Base-by-base conservation (phyloP, 495 filamentous ascomycete species). In the Hypoxylon lienhwacheense region DNA sequence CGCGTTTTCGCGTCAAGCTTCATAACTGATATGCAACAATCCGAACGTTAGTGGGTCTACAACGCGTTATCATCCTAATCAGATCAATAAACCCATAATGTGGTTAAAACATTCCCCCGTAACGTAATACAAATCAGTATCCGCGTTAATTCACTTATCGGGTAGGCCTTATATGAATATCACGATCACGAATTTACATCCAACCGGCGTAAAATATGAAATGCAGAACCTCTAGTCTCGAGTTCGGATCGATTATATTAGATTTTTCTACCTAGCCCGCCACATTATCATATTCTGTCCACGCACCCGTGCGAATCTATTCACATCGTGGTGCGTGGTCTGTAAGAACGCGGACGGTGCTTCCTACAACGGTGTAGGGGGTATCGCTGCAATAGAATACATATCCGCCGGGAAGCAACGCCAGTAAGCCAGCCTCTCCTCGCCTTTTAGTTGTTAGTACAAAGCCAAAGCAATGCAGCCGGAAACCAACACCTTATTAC, bases 1-100 rank as follows among this genome's bases (percentile, higher is more conserved):
- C 57, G 57, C 50, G 51, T 55, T 60, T 60, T 61, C 57, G 57
- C 51, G 57, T 61, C 46, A n/a, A 53, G 48, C 36, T 48, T 17
- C 43, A 16, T 33, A 32, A 25, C 7, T 11, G 4, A 16, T 37
- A 56, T 57, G 48, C 44, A 54, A 6, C 26, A 44, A 60, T 33
- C 31, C 56, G 50, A 49, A n/a, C n/a, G 24, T 39, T 17, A 41
- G 8, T 53, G 48, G 49, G 37, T 14, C 33, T 15, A 5, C 8
- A 5, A 0, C 5, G 36, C 31, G 45, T 44, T 26, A 49, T 37
- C 16, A 15, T 14, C 1, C 31, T 24, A 7, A 43, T 44, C 53
- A n/a, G 5, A n/a, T n/a, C n/a, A n/a, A n/a, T n/a, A n/a, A n/a
- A n/a, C n/a, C n/a, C n/a, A n/a, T n/a, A n/a, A n/a, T n/a, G n/a